Evolutionary conservation across 345 rosid species (phyloP), one percentile per base, ranked within the genome.

Genomic region (Turritis glabra): DNA sequence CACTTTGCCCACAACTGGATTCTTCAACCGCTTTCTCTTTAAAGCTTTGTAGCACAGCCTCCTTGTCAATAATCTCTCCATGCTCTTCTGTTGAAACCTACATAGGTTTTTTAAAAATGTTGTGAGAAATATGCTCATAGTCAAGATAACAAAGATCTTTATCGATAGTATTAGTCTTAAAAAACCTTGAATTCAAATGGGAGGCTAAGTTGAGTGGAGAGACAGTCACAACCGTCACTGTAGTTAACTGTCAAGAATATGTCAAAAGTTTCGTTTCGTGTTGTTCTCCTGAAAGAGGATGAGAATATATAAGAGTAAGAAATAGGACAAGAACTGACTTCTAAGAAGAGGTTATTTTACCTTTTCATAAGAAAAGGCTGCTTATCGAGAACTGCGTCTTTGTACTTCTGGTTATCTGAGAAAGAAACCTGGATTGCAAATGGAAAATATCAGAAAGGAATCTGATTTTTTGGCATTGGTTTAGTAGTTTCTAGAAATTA

Each of bases 331-430:
- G 60, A 54, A 35, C 25, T 2, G 26, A 67, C 40, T 67, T n/a
- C 38, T 4, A 47, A 21, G 56, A 11, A 25, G 5, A 2, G 27
- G 15, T 30, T 60, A 21, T 43, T 55, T 14, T 81, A 90, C 99
- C 99, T 87, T 82, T 95, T 92, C 21, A 95, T 80, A 27, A 68
- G 67, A 82, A 92, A 95, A 0, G 98, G 99, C 72, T 86, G 91
- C 75, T 77, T 82, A 68, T 84, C 70, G 12, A 95, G 86, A 69
- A 82, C 75, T 71, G 96, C 97, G 18, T 82, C 85, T 85, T 92
- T 92, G 81, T 80, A 90, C 22, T 82, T 90, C 7, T 83, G 91
- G 60, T 57, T 67, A 65, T 90, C 96, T 3, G 92, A 78, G 87
- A 95, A 95, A 26, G 94, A 81, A 73, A 92, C 72, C 99, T 95